phyloP scores from a whole-genome alignment of 2,329 filamentous ascomycete species.

The Microcyclosporella mali region DNA sequence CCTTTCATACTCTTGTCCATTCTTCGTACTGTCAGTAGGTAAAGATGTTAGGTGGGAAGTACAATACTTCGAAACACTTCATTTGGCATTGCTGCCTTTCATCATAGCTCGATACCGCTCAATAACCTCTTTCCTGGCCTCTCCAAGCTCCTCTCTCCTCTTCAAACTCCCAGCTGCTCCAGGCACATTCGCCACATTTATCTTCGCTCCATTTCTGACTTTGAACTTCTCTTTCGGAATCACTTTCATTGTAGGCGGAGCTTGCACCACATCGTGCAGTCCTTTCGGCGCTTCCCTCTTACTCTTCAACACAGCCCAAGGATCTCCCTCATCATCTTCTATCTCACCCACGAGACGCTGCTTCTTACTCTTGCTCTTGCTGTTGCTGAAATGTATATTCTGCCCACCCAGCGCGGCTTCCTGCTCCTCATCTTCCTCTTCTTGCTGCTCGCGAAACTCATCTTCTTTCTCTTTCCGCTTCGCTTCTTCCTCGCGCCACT shows the following conservation, averaged over 20 bases:
- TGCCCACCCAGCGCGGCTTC: slow-evolving; percentile 61
- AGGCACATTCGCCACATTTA: slow-evolving; percentile 63
- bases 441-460: slow-evolving; percentile 61
- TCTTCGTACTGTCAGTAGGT: too few relatives aligned
- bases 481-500: slow-evolving; percentile 72
- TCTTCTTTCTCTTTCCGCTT: slow-evolving; percentile 69
- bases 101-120: slow-evolving; percentile 68
- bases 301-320: slow-evolving; percentile 68
- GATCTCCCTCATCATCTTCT: slow-evolving; percentile 57
- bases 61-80: neutral
- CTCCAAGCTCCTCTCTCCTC: slow-evolving; percentile 66
- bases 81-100: slow-evolving; percentile 37
- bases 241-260: slow-evolving; percentile 67
- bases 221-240: slow-evolving; percentile 59
- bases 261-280: slow-evolving; percentile 58
- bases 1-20: too few relatives aligned
- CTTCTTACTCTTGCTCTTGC: slow-evolving; percentile 44
- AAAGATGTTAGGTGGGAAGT: neutral
- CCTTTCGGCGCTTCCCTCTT: slow-evolving; percentile 53
- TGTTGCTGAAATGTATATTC: slow-evolving; percentile 55
- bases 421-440: slow-evolving; percentile 53
- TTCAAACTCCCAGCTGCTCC: slow-evolving; percentile 64
- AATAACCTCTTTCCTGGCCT: slow-evolving; percentile 62
- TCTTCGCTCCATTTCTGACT: slow-evolving; percentile 57
- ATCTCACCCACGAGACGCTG: slow-evolving; percentile 40